Conservation (phyloP, 2,329 filamentous ascomycete species). For the Colletotrichum sp. region DNA sequence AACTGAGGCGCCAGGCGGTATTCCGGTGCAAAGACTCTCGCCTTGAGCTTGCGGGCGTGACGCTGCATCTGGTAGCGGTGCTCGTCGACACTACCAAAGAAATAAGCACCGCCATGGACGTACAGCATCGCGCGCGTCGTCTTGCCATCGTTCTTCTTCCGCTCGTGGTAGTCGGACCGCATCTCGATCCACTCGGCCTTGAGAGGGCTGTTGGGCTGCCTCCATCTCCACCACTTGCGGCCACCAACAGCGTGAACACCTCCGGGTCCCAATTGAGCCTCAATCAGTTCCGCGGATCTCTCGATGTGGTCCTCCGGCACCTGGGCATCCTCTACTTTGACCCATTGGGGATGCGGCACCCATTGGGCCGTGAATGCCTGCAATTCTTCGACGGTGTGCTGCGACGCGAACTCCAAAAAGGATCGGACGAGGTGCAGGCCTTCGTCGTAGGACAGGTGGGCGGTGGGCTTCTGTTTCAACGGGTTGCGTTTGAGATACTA, state of each 20-base stretch:
- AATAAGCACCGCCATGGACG: conserved; percentile 93
- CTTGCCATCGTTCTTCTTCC: conserved; percentile 64
- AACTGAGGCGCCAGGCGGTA: conserved; percentile 94
- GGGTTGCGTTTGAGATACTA: conserved; percentile 85
- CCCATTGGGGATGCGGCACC: conserved; percentile 89
- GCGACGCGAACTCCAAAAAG: conserved; percentile 84
- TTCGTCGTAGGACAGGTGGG: conserved; percentile 93
- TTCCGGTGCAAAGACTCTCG: conserved; percentile 82
- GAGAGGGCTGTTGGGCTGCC: conserved; percentile 68
- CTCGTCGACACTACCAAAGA: conserved; percentile 93
- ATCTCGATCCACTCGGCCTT: conserved; percentile 97
- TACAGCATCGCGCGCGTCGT: conserved; percentile 87
- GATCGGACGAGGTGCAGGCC: conserved; percentile 85
- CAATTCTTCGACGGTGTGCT: conserved; percentile 90
- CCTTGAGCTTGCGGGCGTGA: conserved; percentile 92
- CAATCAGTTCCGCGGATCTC: conserved; percentile 70
- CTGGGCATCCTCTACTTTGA: conserved; percentile 73
- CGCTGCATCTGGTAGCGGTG: conserved; percentile 98
- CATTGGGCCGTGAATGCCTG: conserved; percentile 91
- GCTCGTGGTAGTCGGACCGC: conserved; percentile 78
- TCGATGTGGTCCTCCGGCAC: conserved; percentile 70
- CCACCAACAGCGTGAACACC: conserved; percentile 82
- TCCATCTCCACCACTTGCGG: conserved; percentile 89
- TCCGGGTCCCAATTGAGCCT: conserved; percentile 76
- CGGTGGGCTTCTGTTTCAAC: conserved; percentile 79